phyloP scores from a whole-genome alignment of 345 rosid species.

The Eucalyptus polybractea region DNA sequence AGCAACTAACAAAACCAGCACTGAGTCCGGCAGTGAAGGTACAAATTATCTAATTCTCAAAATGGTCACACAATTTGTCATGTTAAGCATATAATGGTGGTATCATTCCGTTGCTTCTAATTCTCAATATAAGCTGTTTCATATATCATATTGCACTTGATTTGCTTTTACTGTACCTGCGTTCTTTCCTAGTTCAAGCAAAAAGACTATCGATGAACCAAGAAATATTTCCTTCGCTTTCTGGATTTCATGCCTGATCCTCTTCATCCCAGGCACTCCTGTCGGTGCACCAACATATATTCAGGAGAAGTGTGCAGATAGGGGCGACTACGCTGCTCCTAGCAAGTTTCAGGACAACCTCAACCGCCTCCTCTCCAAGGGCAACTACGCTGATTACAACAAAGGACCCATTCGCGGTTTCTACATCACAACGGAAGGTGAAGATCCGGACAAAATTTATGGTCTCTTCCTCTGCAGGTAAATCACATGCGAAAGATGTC shows the following conservation, averaged over 20 bases:
- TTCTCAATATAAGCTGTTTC: not conserved
- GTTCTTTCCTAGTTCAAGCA: not conserved
- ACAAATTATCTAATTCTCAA: not conserved
- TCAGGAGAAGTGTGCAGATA: not conserved
- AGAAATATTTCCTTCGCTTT: not conserved
- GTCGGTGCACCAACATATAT: not conserved
- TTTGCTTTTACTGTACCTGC: not conserved
- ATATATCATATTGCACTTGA: not conserved
- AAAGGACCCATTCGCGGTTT: not conserved
- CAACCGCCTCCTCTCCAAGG: not conserved
- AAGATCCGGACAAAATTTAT: not conserved
- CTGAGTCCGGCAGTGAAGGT: not conserved
- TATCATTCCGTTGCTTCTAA: not conserved
- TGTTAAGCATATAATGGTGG: not conserved
- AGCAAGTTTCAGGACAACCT: not conserved
- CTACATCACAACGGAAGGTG: not conserved
- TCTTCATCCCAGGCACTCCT: not conserved
- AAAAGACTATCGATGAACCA: not conserved
- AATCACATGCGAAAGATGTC: not conserved
- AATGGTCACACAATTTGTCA: not conserved
- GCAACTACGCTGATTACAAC: not conserved
- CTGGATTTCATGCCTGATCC: not conserved
- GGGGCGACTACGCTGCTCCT: not conserved
- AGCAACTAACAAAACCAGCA: not conserved
- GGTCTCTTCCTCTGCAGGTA: constrained; percentile 2